Evolutionary conservation across 106 monocot genomes (phyloP), one percentile per base, ranked within the genome.

Genomic region (Apostasia shenzhenica): DNA sequence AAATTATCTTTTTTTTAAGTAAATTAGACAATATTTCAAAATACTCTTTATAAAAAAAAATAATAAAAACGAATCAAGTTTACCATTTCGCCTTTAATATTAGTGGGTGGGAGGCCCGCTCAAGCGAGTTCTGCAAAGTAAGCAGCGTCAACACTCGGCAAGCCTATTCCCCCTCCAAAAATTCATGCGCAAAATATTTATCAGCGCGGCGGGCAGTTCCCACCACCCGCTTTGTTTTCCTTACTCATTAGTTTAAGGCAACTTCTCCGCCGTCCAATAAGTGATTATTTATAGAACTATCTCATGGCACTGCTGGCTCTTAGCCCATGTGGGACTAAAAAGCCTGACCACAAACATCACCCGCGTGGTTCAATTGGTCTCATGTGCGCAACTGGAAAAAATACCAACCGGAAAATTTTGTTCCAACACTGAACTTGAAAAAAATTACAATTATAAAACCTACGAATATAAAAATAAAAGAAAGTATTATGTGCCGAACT

Each of bases 161-260:
- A 88, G 92, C 92, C 88, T 92, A 81, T 83, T 45, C 71, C 83
- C 92, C 92, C 83, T 86, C 83, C 88, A 92, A 44, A 92, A 88
- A 92, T 86, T 79, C 67, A 2, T 85, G 88, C 88, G 88, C 88
- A 73, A 8, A 61, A 41, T 43, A 53, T 42, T 2, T 12, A 45
- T 54, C 45, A 76, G 92, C 85, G 88, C 88, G 78, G 88, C 92
- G 83, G 76, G 78, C 83, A 75, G 92, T 80, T 92, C 85, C 68
- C 92, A 68, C 92, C 92, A 50, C 85, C 83, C 85, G 92, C 92
- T 83, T 92, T 92, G 92, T 92, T 92, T 92, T 92, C 88, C 88
- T 92, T 88, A 92, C 92, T 92, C 92, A 88, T 88, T 92, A 92
- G 92, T 92, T 92, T 88, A 92, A 92, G 92, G 92, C 92, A 75